Base-by-base conservation (phyloP, 805 yeast genomes). In the Cyberlindnera xylosilytica region DNA sequence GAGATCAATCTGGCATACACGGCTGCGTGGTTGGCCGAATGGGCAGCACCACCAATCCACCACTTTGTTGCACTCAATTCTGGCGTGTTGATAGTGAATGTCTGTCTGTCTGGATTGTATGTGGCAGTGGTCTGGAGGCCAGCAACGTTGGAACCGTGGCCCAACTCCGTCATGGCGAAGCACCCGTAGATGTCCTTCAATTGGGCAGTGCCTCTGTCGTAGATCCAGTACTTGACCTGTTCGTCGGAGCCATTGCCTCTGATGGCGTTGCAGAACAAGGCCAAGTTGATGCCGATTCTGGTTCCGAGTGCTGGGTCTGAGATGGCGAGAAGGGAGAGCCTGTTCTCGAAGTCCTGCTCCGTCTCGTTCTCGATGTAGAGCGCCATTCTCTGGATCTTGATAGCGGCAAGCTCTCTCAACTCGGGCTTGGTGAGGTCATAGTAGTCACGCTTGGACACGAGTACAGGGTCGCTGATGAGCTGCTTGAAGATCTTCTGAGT, bases 11-110 rank as follows among this genome's bases (percentile, higher is more conserved):
- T 74, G 9, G 97, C 97, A 62, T 82, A 90, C 23, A 79, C 84
- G 16, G 83, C 79, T 20, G 87, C 71, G 66, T 90, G 97, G 24
- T 90, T 87, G 8, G 97, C 88, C 18, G 95, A 82, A 64, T 87
- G 95, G 9, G 97, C 97, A 32, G 97, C 97, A 57, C 97, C 97
- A 34, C 97, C 97, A 55, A 89, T 89, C 97, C 97, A 89, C 97
- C 97, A 89, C 65, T 89, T 89, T 22, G 96, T 89, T 31, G 97
- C 97, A 31, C 93, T 90, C 44, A 86, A 63, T 59, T 89, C 86
- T 1, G 97, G 97, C 11, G 97, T 90, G 60, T 87, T 76, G 56
- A 90, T 79, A 42, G 75, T 61, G 58, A 90, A 86, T 49, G 80
- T 79, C 54, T 87, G 87, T 22, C 73, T 74, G 15, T 65, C 66